phyloP scores from a whole-genome alignment of 2,329 filamentous ascomycete genomes.

The Colletotrichum abscissum region DNA sequence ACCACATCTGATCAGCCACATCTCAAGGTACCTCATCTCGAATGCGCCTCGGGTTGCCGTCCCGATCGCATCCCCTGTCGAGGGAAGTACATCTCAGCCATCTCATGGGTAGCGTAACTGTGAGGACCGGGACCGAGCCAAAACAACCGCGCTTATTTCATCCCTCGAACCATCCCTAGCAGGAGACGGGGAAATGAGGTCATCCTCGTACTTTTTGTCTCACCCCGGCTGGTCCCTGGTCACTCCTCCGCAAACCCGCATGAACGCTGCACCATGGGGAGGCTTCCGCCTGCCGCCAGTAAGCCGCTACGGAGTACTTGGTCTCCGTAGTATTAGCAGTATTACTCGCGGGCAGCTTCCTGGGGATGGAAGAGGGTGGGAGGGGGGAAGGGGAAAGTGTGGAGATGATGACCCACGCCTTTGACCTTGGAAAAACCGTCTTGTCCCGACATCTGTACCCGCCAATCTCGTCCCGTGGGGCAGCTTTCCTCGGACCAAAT shows the following conservation, averaged over 20 bases:
- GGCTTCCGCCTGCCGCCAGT: constrained; percentile 19
- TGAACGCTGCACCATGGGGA: constrained; percentile 21
- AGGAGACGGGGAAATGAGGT: constrained; percentile 16
- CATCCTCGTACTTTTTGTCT: constrained; percentile 22
- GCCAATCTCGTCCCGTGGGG: constrained; percentile 11
- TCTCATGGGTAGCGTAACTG: background rate
- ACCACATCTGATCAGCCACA: constrained; percentile 1
- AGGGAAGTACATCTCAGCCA: background rate
- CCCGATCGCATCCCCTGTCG: background rate
- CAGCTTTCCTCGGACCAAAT: background rate
- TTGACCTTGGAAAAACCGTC: constrained; percentile 3
- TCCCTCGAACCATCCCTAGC: background rate
- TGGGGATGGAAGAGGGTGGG: background rate
- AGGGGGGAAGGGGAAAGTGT: background rate
- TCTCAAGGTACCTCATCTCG: background rate
- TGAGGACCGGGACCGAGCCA: background rate
- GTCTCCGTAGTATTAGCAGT: background rate
- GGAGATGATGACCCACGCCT: constrained; percentile 3
- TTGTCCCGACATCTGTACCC: constrained; percentile 1
- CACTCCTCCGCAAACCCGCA: constrained; percentile 32
- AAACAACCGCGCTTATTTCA: background rate
- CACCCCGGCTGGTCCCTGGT: constrained; percentile 25
- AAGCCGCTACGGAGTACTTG: background rate
- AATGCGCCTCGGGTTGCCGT: constrained; percentile 23
- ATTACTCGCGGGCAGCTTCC: constrained; percentile 16